A percentile compares a stretch with the other conserved stretches of the same genome.
These are phyloP conservation scores for Marchantia polymorpha DNA, from an alignment of 225 moss, liverwort and hornwort genomes.

Conservation along the genomic window DNA sequence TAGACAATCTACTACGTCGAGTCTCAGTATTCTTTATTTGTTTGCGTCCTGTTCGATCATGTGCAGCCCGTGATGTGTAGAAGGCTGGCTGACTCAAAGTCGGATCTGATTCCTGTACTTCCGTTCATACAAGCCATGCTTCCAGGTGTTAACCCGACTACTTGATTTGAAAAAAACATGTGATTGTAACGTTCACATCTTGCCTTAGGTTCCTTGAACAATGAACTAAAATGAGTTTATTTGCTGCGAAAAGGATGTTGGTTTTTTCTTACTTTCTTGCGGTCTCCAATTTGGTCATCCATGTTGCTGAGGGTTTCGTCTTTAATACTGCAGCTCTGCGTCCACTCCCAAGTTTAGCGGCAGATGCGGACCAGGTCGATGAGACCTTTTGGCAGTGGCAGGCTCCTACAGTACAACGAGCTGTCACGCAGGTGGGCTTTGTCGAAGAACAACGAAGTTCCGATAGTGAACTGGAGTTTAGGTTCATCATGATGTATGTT, in stretches of 20 bases:
- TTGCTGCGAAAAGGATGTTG: neutral
- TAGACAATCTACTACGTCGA: too few relatives aligned
- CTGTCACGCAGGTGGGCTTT: conserved; percentile 60
- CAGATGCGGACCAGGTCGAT: conserved; percentile 73
- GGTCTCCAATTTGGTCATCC: conserved; percentile 31
- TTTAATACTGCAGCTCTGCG: conserved; percentile 63
- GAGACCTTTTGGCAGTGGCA: conserved; percentile 93
- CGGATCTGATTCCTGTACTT: conserved; percentile 75
- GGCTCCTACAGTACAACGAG: conserved; percentile 64
- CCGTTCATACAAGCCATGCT: conserved; percentile 79
- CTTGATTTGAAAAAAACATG: neutral
- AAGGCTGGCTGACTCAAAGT: conserved; percentile 82
- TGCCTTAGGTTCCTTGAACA: neutral
- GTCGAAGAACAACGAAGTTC: neutral
- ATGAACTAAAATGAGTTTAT: neutral
- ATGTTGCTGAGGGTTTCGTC: conserved; percentile 39
- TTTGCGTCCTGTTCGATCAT: neutral
- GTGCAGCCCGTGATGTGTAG: conserved; percentile 64
- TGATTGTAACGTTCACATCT: neutral
- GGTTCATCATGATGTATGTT: neutral
- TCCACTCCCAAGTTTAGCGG: conserved; percentile 53
- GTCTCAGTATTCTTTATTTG: neutral
- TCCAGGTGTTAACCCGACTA: conserved; percentile 57
- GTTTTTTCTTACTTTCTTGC: conserved; percentile 9
- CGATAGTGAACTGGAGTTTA: neutral